Evolutionary conservation across 2,329 filamentous ascomycete genomes (phyloP).

Genomic region (Beauveria medogensis): DNA sequence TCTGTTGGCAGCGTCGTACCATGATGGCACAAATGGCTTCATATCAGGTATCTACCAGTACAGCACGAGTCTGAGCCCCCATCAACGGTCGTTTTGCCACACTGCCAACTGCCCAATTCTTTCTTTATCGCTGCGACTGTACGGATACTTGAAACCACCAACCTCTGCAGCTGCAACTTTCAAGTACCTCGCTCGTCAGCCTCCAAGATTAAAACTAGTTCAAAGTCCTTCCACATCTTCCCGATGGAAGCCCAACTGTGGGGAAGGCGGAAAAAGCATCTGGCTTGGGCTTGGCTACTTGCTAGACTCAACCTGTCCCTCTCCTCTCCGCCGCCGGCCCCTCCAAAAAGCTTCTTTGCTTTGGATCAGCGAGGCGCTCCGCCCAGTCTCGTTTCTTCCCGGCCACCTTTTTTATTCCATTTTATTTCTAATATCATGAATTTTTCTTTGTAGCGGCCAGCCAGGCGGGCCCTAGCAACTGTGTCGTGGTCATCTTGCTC

Average conservation of each 20-base stretch:
- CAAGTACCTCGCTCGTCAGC: too few relatives aligned
- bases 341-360: not conserved
- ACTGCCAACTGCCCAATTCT: too few relatives aligned
- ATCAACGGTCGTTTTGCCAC: too few relatives aligned
- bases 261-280: constrained; percentile 1
- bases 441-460: too few relatives aligned
- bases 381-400: not conserved
- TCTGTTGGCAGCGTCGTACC: not conserved
- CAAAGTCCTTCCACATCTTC: not conserved
- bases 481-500: not conserved
- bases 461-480: not conserved
- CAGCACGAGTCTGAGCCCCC: not conserved
- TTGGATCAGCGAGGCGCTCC: not conserved
- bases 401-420: not conserved
- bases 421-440: too few relatives aligned
- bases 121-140: too few relatives aligned
- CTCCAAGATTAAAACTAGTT: too few relatives aligned
- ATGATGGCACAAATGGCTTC: not conserved
- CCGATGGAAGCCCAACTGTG: constrained; percentile 9
- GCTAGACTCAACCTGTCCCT: not conserved
- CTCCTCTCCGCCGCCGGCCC: not conserved
- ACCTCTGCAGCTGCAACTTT: too few relatives aligned
- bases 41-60: not conserved
- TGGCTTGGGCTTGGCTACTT: not conserved
- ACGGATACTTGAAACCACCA: too few relatives aligned